Conservation (phyloP, 2,329 filamentous ascomycete species). For the Aschersonia sp. region DNA sequence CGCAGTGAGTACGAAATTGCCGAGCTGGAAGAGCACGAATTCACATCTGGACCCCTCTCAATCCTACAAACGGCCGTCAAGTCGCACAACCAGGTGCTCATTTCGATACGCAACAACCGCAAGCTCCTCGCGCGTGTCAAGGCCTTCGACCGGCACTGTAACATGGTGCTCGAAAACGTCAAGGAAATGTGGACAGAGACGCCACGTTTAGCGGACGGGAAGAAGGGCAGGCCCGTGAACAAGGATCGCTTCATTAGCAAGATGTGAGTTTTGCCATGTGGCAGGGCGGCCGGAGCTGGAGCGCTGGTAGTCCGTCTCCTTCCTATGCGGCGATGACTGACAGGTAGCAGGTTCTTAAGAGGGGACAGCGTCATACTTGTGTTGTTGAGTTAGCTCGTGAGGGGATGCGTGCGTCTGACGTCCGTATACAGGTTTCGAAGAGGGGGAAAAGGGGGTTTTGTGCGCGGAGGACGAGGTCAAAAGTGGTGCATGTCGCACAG, state of each 20-base stretch:
- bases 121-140: slow-evolving; percentile 96
- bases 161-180: slow-evolving; percentile 95
- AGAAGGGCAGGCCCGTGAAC: slow-evolving; percentile 83
- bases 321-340: not conserved
- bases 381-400: slow-evolving; percentile 48
- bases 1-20: slow-evolving; percentile 79
- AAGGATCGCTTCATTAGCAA: slow-evolving; percentile 98
- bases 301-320: not conserved
- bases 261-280: slow-evolving; percentile 41
- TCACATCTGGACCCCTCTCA: slow-evolving; percentile 47
- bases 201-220: slow-evolving; percentile 66
- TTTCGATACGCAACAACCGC: slow-evolving; percentile 95
- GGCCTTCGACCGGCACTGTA: slow-evolving; percentile 97
- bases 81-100: slow-evolving; percentile 88
- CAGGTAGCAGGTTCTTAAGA: slow-evolving; percentile 55
- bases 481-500: no score
- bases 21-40: slow-evolving; percentile 47
- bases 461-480: not conserved
- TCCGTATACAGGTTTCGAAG: no score
- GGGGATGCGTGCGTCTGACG: not conserved
- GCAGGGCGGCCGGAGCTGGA: not conserved
- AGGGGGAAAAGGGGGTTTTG: not conserved
- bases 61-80: slow-evolving; percentile 95
- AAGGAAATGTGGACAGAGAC: slow-evolving; percentile 98
- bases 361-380: slow-evolving; percentile 84